Evolutionary conservation across 2,329 filamentous ascomycete species (phyloP), one percentile per base, ranked within the genome.

Genomic region (Colletotrichum sp.): DNA sequence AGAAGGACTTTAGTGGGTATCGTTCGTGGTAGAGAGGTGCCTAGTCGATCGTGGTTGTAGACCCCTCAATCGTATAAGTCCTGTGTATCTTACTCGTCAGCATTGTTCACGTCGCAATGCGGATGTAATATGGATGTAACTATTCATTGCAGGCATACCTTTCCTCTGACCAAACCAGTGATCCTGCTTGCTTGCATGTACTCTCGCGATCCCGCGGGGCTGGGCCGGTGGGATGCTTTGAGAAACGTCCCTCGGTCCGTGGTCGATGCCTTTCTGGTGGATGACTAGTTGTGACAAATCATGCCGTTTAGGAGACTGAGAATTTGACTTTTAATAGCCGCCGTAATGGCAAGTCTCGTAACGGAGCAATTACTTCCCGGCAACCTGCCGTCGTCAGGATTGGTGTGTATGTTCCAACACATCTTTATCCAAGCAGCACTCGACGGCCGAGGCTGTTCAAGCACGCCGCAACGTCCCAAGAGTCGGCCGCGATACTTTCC

Each of bases 401-500:
- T 52, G 18, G 44, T 2, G 44, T 52, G 44, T 21, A 13, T 21
- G 1, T 52, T 52, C 44, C 44, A 28, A 18, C 55, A 59, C 16
- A 28, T 28, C 8, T 3, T 85, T 78, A 86, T 34, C 28, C 83
- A 75, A 86, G 74, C 71, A 86, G 81, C 78, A 86, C 82, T 72
- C 81, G 82, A 74, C 86, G 82, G 30, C 85, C 85, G 55, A 86
- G 79, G 67, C 85, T 80, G 65, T 84, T 85, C 71, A 89, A 80
- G 76, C 86, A 89, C 71, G 83, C 84, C 16, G 82, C 82, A 65
- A 88, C 75, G 69, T 88, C 87, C 87, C 86, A 89, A n/a, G 80
- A 82, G 74, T 85, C 84, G 66, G 85, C 15, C 84, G 83, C 70
- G 83, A 78, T 77, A 16, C 39, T 36, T 15, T 82, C 82, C 7